Percentiles rank a stretch among this genome's conserved stretches.
Conservation (phyloP, 345 rosid genomes). For the Arabis alpina region DNA sequence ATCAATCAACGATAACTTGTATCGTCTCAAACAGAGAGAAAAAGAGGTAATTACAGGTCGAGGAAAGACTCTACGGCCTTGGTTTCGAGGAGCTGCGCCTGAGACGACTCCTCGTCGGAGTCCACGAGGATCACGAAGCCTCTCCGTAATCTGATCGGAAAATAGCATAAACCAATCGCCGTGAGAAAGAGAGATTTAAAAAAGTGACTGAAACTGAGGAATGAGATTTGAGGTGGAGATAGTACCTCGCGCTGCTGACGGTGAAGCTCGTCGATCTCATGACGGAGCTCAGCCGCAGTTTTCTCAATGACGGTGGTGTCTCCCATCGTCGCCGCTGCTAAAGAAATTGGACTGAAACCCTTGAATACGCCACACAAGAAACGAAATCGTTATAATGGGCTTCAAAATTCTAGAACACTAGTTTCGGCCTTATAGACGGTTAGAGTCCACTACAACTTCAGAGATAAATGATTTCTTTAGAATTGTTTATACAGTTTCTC, state of each 20-base stretch:
- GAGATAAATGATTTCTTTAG: too few species aligned
- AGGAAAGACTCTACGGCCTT: constrained; percentile 64
- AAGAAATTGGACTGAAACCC: constrained; percentile 41
- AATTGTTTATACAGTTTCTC: too few species aligned
- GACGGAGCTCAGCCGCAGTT: constrained; percentile 74
- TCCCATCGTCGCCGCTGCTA: constrained; percentile 45
- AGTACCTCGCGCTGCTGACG: constrained; percentile 91
- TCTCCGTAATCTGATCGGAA: constrained; percentile 71
- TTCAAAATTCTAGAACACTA: constrained; percentile 8
- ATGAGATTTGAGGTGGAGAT: background rate
- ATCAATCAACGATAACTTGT: background rate
- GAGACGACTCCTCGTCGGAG: constrained; percentile 78
- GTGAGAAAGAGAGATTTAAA: background rate
- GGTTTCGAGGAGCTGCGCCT: constrained; percentile 63
- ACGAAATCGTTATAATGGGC: constrained; percentile 26
- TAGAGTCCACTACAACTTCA: constrained; percentile 4
- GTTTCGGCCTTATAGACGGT: constrained; percentile 21
- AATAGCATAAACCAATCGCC: background rate
- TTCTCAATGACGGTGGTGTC: constrained; percentile 61
- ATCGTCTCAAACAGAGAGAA: background rate
- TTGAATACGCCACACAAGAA: constrained; percentile 3
- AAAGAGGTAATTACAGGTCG: constrained; percentile 54
- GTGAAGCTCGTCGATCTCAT: constrained; percentile 86
- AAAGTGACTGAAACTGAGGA: background rate
- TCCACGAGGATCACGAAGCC: constrained; percentile 93